phyloP scores from a whole-genome alignment of 495 filamentous ascomycete genomes.

The Tuber aestivum region DNA sequence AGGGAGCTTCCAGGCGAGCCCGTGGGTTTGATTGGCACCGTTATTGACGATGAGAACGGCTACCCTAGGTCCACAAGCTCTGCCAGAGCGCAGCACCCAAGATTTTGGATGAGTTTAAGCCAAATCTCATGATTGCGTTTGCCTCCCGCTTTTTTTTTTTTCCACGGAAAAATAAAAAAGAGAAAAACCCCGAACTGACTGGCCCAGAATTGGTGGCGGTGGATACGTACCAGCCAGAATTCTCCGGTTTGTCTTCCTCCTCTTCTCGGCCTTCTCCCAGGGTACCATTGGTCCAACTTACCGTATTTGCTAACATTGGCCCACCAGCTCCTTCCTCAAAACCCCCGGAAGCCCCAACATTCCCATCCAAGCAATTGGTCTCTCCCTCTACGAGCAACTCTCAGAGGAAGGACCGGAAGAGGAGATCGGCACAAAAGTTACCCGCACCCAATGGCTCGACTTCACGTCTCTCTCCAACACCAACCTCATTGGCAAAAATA shows the following conservation, averaged over 20 bases:
- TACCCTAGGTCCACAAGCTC: constrained; percentile 81
- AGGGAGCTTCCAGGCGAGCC: constrained; percentile 4
- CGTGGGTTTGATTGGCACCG: constrained; percentile 6
- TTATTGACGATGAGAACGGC: neutral
- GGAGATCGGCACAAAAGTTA: constrained; percentile 80
- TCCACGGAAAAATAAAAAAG: neutral
- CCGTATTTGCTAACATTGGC: neutral
- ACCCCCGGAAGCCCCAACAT: constrained; percentile 82
- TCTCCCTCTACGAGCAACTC: constrained; percentile 91
- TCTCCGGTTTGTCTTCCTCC: constrained; percentile 52
- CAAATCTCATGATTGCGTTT: constrained; percentile 88
- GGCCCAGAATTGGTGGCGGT: constrained; percentile 71
- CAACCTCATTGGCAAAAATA: constrained; percentile 88
- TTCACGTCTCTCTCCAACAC: constrained; percentile 77
- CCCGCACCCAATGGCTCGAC: constrained; percentile 96
- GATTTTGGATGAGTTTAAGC: constrained; percentile 78
- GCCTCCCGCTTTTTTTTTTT: constrained; percentile 2
- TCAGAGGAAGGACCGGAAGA: constrained; percentile 52
- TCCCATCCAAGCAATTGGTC: constrained; percentile 97
- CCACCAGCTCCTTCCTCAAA: constrained; percentile 75
- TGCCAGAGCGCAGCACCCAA: constrained; percentile 74
- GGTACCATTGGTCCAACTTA: constrained; percentile 3
- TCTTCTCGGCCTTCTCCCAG: neutral
- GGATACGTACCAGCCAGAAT: constrained; percentile 97
- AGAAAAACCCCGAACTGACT: neutral